Conservation (phyloP, 1,139 yeast species). For the Candida sp. region DNA sequence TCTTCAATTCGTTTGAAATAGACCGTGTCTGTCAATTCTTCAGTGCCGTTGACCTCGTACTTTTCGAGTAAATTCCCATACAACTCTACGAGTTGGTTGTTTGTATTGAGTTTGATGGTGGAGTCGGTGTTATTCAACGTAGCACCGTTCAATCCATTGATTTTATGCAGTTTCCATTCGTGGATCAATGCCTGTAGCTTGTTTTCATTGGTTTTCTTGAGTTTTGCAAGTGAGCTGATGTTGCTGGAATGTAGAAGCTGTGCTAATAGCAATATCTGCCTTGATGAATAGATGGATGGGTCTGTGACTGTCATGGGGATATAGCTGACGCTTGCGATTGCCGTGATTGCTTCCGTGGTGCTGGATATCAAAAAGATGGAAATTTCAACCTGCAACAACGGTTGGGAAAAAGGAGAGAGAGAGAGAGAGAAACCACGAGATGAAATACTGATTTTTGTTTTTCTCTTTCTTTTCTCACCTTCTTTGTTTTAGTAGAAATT, state of each 20-base stretch:
- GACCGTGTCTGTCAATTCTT: constrained; percentile 23
- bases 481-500: background rate
- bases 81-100: constrained; percentile 18
- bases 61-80: constrained; percentile 17
- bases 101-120: constrained; percentile 14
- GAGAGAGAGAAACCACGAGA: background rate
- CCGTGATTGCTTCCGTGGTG: no score
- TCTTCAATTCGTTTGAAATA: constrained; percentile 22
- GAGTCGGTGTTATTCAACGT: constrained; percentile 3
- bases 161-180: constrained; percentile 21
- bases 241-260: constrained; percentile 24
- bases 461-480: background rate
- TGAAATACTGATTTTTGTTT: background rate
- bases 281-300: constrained; percentile 15
- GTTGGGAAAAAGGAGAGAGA: background rate
- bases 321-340: no score
- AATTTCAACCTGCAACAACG: background rate
- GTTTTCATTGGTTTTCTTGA: constrained; percentile 15
- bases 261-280: constrained; percentile 21
- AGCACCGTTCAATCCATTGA: background rate
- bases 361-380: background rate
- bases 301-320: constrained; percentile 8
- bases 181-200: constrained; percentile 11
- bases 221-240: constrained; percentile 8
- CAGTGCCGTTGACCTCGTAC: constrained; percentile 19